phyloP scores from a whole-genome alignment of 1,284 basidiomycete genomes.

The Cutaneotrichosporon spelunceum region DNA sequence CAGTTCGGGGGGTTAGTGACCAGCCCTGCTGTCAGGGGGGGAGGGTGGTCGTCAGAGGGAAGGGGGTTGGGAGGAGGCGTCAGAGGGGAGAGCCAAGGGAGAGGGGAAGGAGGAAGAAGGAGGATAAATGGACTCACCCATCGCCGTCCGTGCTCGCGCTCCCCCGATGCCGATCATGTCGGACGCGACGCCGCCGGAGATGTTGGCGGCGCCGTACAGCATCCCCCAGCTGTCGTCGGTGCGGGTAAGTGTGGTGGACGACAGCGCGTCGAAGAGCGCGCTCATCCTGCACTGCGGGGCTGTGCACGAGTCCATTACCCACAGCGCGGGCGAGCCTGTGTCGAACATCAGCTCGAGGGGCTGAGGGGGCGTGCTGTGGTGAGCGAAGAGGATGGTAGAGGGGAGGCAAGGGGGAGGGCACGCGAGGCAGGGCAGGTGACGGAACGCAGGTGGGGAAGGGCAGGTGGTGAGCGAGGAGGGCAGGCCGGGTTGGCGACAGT shows the following conservation, averaged over 20 bases:
- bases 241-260: neutral
- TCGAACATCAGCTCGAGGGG: slow-evolving; percentile 10
- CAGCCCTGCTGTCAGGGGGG: neutral
- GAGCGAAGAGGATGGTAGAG: neutral
- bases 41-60: no score
- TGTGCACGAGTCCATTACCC: slow-evolving; percentile 2
- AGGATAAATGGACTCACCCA: neutral
- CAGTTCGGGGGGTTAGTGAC: neutral
- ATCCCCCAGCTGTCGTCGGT: neutral
- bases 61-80: no score
- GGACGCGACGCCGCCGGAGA: neutral
- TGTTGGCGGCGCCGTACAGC: neutral
- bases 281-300: neutral
- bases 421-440: no score
- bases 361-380: neutral
- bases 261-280: neutral
- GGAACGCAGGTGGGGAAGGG: no score
- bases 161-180: neutral
- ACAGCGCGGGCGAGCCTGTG: slow-evolving; percentile 11
- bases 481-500: no score
- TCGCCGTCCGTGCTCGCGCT: neutral
- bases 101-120: neutral
- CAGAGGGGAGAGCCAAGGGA: neutral
- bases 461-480: no score
- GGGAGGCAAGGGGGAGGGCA: no score